A percentile compares a stretch with the other conserved stretches of the same genome.
phyloP scores from a whole-genome alignment of 1,284 basidiomycete genomes.

The Ceratobasidium sp. region DNA sequence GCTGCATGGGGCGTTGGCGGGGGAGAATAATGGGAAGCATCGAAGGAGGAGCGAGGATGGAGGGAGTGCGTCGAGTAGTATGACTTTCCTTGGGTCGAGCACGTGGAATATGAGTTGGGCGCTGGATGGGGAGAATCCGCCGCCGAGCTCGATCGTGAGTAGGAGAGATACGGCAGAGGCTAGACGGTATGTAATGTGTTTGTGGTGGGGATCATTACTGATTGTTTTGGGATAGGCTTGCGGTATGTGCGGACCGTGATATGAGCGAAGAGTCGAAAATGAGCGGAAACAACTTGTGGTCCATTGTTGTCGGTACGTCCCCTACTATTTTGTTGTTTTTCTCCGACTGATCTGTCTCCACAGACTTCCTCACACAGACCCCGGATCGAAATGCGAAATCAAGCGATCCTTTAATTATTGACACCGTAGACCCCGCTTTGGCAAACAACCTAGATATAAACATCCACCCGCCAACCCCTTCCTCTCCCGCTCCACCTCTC shows the following conservation, averaged over 20 bases:
- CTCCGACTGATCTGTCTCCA: not conserved
- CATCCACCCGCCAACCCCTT: conserved; percentile 28
- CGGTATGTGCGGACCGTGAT: conserved; percentile 65
- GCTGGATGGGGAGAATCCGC: conserved; percentile 76
- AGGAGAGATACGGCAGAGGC: conserved; percentile 81
- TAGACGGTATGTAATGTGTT: conserved; percentile 65
- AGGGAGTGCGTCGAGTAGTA: conserved; percentile 62
- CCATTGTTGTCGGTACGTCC: conserved; percentile 58
- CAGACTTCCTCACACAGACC: conserved; percentile 33
- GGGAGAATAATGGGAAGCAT: not conserved
- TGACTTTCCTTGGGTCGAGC: conserved; percentile 62
- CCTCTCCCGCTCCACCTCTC: not conserved
- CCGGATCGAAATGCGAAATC: conserved; percentile 33
- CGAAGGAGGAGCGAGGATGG: conserved; percentile 50
- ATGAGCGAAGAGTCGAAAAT: conserved; percentile 62
- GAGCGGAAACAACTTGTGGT: conserved; percentile 77
- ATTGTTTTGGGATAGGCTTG: conserved; percentile 7
- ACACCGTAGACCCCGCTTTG: not conserved
- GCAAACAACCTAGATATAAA: conserved; percentile 12
- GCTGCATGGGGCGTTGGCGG: conserved; percentile 21
- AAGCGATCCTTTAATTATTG: conserved; percentile 2
- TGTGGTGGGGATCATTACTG: not conserved
- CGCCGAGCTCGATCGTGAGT: conserved; percentile 82
- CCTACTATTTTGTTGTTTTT: not conserved
- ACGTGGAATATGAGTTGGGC: conserved; percentile 73